A percentile compares a stretch with the other conserved stretches of the same genome.
Conservation (phyloP, 73 alveolate genomes). For the Paramecium sonneborni region DNA sequence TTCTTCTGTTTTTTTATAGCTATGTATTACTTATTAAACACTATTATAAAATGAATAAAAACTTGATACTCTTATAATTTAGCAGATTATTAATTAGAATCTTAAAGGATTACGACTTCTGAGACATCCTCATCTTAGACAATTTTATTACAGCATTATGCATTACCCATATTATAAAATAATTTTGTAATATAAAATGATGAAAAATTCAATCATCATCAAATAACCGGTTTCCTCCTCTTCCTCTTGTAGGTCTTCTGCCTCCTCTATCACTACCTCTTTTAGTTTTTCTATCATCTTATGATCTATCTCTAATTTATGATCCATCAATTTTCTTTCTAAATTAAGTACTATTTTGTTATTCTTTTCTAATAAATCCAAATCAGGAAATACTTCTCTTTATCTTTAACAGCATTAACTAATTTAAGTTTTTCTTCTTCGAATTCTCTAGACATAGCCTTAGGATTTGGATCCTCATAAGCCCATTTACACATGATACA, state of each 20-base stretch:
- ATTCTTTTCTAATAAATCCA: not conserved
- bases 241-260: conserved; percentile 23
- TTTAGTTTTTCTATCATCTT: conserved; percentile 36
- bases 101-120: not conserved
- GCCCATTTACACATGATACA: conserved; percentile 95
- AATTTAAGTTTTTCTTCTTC: conserved; percentile 46
- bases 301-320: not conserved
- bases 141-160: not conserved
- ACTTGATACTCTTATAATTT: not conserved
- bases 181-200: conserved; percentile 13
- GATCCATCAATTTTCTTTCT: conserved; percentile 13
- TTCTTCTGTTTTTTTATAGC: not conserved
- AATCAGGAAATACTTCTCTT: not conserved
- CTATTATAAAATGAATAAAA: not conserved
- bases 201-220: conserved; percentile 46
- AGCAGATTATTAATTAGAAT: not conserved
- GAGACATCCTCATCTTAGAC: not conserved
- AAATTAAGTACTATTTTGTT: not conserved
- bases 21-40: not conserved
- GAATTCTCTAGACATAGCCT: conserved; percentile 57
- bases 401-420: conserved; percentile 50
- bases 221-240: conserved; percentile 4
- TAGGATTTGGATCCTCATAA: conserved; percentile 80
- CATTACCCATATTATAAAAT: not conserved
- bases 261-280: conserved; percentile 47